Percentiles rank a stretch among this genome's conserved stretches.
Evolutionary conservation across 257 asterid genomes (phyloP).

Genomic region (Nicotiana otophora): DNA sequence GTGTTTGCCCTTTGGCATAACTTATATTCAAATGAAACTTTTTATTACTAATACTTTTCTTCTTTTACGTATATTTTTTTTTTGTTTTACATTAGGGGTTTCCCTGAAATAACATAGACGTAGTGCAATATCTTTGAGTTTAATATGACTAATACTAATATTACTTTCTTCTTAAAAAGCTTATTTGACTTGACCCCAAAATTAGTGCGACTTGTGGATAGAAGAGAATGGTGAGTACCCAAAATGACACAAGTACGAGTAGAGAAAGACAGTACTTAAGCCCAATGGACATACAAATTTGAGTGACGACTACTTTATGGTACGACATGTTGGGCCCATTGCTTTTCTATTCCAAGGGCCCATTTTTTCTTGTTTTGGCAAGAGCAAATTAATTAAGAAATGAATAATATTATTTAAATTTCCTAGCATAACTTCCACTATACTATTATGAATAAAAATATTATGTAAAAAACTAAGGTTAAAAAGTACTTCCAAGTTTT

Average conservation of each 20-base stretch:
- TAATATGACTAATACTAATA: neutral
- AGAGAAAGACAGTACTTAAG: neutral
- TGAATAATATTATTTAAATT: neutral
- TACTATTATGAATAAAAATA: neutral
- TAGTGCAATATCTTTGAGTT: slow-evolving; percentile 1
- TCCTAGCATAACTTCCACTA: neutral
- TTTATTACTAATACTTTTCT: neutral
- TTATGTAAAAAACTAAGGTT: neutral
- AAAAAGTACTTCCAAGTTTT: neutral
- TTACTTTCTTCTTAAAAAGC: neutral
- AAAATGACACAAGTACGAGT: neutral
- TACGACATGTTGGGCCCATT: neutral
- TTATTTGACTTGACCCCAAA: neutral
- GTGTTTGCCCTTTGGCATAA: neutral
- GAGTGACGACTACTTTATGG: neutral
- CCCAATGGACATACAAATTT: neutral
- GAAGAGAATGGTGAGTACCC: neutral
- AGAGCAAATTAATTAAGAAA: neutral
- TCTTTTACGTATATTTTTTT: neutral
- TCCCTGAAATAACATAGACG: neutral
- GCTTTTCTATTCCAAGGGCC: neutral
- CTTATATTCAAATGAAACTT: neutral
- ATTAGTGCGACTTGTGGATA: neutral
- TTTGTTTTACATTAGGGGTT: neutral
- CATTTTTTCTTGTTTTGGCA: no score